Evolutionary conservation across 805 yeast species (phyloP).

Genomic region (Nakazawaea wickerhamii): DNA sequence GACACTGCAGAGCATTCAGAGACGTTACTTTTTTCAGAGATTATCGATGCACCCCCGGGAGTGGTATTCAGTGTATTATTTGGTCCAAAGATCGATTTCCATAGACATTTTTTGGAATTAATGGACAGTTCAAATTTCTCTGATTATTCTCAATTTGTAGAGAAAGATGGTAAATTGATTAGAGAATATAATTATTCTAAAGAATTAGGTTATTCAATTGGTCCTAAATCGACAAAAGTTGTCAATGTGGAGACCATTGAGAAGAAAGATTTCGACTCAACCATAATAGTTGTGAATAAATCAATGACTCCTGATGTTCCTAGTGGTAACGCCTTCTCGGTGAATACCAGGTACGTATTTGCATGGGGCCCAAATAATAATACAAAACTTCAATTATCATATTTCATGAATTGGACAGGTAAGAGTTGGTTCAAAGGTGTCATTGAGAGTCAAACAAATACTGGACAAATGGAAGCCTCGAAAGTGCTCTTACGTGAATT

Average conservation of each 20-base stretch:
- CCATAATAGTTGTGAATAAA: constrained; percentile 54
- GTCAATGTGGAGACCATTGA: constrained; percentile 55
- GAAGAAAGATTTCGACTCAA: constrained; percentile 44
- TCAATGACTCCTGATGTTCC: constrained; percentile 93
- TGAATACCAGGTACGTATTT: constrained; percentile 64
- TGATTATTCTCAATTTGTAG: constrained; percentile 29
- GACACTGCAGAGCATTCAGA: constrained; percentile 44
- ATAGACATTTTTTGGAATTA: constrained; percentile 31
- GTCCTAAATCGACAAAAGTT: constrained; percentile 84
- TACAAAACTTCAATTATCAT: constrained; percentile 61
- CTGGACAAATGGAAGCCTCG: constrained; percentile 71
- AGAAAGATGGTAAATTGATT: constrained; percentile 31
- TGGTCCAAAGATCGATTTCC: constrained; percentile 48
- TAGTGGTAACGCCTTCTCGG: constrained; percentile 76
- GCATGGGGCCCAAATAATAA: constrained; percentile 67
- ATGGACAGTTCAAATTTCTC: constrained; percentile 45
- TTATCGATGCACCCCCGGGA: constrained; percentile 71
- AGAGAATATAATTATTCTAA: constrained; percentile 65
- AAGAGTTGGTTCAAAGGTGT: constrained; percentile 88
- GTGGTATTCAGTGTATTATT: constrained; percentile 63
- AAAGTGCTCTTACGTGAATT: constrained; percentile 29
- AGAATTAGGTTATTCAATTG: constrained; percentile 75
- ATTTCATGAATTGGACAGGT: constrained; percentile 82
- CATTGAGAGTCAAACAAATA: constrained; percentile 76
- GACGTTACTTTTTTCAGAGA: constrained; percentile 41